Percentiles rank a stretch among this genome's conserved stretches.
Conservation (phyloP, 2,329 filamentous ascomycete species). For the Cyphellophora attinorum region DNA sequence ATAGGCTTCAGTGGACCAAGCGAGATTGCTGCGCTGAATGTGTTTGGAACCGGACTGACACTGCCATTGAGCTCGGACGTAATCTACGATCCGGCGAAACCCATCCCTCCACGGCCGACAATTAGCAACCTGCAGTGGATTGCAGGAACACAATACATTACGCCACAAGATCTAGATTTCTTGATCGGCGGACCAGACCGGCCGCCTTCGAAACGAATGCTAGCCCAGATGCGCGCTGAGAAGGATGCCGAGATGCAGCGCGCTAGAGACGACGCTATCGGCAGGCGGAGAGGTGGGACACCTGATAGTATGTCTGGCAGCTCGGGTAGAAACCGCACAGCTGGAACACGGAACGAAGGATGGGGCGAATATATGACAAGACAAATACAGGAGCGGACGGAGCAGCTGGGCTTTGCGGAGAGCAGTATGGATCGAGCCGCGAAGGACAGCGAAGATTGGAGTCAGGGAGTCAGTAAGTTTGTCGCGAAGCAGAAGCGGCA, state of each 20-base stretch:
- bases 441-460: conserved; percentile 72
- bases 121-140: conserved; percentile 97
- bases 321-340: neutral
- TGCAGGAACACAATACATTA: conserved; percentile 84
- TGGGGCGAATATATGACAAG: conserved; percentile 73
- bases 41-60: conserved; percentile 66
- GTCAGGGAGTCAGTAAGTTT: conserved; percentile 79
- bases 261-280: conserved; percentile 26
- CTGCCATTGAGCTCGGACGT: conserved; percentile 59
- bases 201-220: conserved; percentile 79
- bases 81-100: conserved; percentile 66
- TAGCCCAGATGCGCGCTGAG: conserved; percentile 70
- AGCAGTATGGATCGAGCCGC: conserved; percentile 79
- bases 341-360: conserved; percentile 31
- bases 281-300: conserved; percentile 15
- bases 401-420: conserved; percentile 71
- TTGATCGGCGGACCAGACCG: conserved; percentile 83
- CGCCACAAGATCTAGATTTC: conserved; percentile 76
- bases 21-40: conserved; percentile 71
- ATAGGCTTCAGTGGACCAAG: conserved; percentile 83
- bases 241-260: conserved; percentile 41
- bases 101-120: conserved; percentile 71
- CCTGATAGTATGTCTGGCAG: conserved; percentile 15
- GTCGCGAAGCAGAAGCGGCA: conserved; percentile 81
- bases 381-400: conserved; percentile 81